Percentiles rank a stretch among this genome's conserved stretches.
These are phyloP conservation scores for Carex littledalei DNA, from an alignment of 176 grass and related monocot genomes.

Conservation along the genomic window DNA sequence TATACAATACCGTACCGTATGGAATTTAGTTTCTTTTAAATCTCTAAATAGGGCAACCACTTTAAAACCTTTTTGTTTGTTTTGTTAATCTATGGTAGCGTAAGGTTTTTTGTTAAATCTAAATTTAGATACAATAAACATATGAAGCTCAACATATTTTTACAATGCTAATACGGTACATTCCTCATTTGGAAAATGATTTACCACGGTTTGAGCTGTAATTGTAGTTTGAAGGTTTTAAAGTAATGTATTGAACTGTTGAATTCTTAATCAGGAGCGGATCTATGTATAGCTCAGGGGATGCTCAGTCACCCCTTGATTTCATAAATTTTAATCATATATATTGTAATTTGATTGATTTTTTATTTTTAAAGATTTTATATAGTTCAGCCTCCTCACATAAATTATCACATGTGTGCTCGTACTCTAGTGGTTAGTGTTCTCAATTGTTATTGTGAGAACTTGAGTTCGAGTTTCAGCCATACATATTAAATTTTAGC, in stretches of 20 bases:
- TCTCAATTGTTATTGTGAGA: too few species aligned
- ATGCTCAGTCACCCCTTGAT: too few species aligned
- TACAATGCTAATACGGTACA: neutral
- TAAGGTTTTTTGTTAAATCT: neutral
- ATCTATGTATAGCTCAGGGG: too few species aligned
- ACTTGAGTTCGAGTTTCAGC: too few species aligned
- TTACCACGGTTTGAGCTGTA: neutral
- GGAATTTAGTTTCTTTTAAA: neutral
- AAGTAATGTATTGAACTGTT: neutral
- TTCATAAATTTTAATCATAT: too few species aligned
- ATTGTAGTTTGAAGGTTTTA: neutral
- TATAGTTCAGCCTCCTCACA: too few species aligned
- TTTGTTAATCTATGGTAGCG: neutral
- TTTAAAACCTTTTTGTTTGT: neutral
- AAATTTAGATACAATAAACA: neutral
- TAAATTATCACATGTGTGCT: too few species aligned
- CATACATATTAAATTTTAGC: too few species aligned
- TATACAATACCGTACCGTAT: neutral
- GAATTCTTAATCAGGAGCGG: neutral
- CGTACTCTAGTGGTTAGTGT: too few species aligned
- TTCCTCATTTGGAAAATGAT: neutral
- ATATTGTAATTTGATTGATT: too few species aligned
- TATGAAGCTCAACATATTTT: neutral
- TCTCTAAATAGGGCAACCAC: neutral
- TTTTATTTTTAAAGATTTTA: too few species aligned